Evolutionary conservation across 2,329 filamentous ascomycete genomes (phyloP), one percentile per base, ranked within the genome.

Genomic region (Neopestalotiopsis sp.): DNA sequence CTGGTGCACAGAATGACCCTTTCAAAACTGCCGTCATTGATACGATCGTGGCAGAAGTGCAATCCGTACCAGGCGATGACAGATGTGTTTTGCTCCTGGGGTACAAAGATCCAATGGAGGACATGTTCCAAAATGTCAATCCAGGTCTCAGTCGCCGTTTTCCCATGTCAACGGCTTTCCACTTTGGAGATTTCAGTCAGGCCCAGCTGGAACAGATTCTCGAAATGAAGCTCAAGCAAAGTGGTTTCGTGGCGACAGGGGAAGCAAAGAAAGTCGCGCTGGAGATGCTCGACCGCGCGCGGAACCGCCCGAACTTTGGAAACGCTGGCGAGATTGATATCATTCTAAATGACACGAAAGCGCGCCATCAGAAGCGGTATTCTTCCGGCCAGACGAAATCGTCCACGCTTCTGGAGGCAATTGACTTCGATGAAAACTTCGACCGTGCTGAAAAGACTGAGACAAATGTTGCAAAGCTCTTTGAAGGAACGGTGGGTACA

Each of bases 321-420:
- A 95, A 95, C 73, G 92, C 89, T 0, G 89, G 91, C 0, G 92
- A 94, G 71, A 87, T 96, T 20, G 91, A 95, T 61, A 92, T 87
- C n/a, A 75, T 94, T 0, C 81, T 93, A 0, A 83, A 88, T 63
- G 76, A 77, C 0, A 87, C 90, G 0, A 92, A 92, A 71, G 75
- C 78, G 4, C 72, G 77, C 1, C 83, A 87, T 70, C 86, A 89
- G 69, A 78, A 81, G 67, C 80, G 87, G 67, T 74, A 38, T 74
- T 66, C 10, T 17, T 42, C 58, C 70, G 30, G 74, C 28, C 71
- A 65, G 24, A 76, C 76, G 74, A 67, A 71, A 74, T 49, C 77
- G 70, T 40, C 67, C 72, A 17, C 74, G 1, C 52, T 72, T 6
- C 71, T 81, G 4, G 70, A 75, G 5, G 73, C 77, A 1, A 67